A percentile compares a stretch with the other conserved stretches of the same genome.
These are phyloP conservation scores for Saprolegnia diclina DNA, from an alignment of 352 stramenopile species.

Conservation along the genomic window DNA sequence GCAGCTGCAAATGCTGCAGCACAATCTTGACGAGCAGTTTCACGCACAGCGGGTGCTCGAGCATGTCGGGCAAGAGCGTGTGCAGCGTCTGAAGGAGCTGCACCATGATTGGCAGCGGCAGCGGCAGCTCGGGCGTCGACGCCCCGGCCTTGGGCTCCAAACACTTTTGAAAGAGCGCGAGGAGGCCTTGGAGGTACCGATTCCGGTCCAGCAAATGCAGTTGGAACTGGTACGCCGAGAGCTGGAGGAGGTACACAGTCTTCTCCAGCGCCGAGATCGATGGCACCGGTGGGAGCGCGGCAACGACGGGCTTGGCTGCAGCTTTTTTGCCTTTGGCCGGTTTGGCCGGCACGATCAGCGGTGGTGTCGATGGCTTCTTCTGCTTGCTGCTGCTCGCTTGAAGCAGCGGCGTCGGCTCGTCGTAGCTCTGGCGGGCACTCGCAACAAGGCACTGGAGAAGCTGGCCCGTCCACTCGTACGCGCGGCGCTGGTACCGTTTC, in stretches of 20 bases:
- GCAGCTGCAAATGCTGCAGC: conserved; percentile 66
- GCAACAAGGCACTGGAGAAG: conserved; percentile 69
- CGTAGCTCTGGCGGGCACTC: conserved; percentile 43
- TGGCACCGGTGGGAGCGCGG: neutral
- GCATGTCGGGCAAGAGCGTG: conserved; percentile 64
- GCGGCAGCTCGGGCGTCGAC: conserved; percentile 41
- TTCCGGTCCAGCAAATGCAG: conserved; percentile 59
- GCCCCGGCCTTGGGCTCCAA: conserved; percentile 33
- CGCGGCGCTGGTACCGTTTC: conserved; percentile 55
- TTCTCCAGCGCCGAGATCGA: conserved; percentile 38
- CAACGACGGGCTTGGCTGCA: neutral
- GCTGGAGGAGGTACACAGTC: conserved; percentile 76
- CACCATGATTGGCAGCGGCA: conserved; percentile 72
- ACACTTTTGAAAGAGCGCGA: conserved; percentile 72
- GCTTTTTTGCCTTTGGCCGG: neutral
- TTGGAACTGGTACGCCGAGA: conserved; percentile 81
- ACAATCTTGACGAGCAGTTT: conserved; percentile 72
- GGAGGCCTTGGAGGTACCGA: conserved; percentile 71
- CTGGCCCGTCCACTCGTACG: conserved; percentile 75
- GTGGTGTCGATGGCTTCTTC: neutral
- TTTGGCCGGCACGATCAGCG: neutral
- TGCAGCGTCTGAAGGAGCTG: conserved; percentile 66
- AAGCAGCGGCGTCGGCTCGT: neutral
- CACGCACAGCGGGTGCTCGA: conserved; percentile 44
- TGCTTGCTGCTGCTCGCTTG: neutral